These are phyloP conservation scores for Diutina scorzettiae DNA, from an alignment of 1,139 yeast genomes.

Conservation along the genomic window DNA sequence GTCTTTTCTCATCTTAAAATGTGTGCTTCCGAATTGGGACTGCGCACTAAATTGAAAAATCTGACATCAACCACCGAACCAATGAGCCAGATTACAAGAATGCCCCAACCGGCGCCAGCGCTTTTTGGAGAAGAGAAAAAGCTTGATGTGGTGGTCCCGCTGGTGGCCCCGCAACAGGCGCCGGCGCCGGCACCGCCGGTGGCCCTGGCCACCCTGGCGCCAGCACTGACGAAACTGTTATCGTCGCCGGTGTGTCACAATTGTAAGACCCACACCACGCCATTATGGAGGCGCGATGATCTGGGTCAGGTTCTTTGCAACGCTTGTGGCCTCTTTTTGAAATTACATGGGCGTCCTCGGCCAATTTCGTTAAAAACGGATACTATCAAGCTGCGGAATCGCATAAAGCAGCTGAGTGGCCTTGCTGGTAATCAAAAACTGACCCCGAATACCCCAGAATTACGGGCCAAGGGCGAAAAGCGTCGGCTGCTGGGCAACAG, in stretches of 20 bases:
- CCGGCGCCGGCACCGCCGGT: slow-evolving; percentile 18
- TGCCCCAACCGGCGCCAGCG: neutral
- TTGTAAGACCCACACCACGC: slow-evolving; percentile 87
- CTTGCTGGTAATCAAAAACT: slow-evolving; percentile 14
- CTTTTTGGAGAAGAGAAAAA: neutral
- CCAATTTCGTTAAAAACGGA: slow-evolving; percentile 88
- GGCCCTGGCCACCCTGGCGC: slow-evolving; percentile 32
- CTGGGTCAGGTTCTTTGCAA: slow-evolving; percentile 88
- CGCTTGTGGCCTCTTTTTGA: slow-evolving; percentile 88
- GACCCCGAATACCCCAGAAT: slow-evolving; percentile 32
- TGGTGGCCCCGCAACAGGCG: neutral
- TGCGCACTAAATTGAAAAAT: no score
- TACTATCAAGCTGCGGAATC: slow-evolving; percentile 79
- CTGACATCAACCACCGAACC: no score
- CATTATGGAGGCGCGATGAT: slow-evolving; percentile 91
- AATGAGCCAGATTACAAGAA: neutral
- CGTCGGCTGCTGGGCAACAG: neutral
- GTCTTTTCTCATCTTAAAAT: no score
- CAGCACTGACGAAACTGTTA: slow-evolving; percentile 35
- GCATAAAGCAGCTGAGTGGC: slow-evolving; percentile 44
- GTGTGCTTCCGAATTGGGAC: no score
- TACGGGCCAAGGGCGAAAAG: slow-evolving; percentile 9
- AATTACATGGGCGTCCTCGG: slow-evolving; percentile 84
- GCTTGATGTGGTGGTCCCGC: neutral
- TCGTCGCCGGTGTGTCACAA: slow-evolving; percentile 72